phyloP scores from a whole-genome alignment of 1,139 yeast genomes.

The Taiozyma onychis region DNA sequence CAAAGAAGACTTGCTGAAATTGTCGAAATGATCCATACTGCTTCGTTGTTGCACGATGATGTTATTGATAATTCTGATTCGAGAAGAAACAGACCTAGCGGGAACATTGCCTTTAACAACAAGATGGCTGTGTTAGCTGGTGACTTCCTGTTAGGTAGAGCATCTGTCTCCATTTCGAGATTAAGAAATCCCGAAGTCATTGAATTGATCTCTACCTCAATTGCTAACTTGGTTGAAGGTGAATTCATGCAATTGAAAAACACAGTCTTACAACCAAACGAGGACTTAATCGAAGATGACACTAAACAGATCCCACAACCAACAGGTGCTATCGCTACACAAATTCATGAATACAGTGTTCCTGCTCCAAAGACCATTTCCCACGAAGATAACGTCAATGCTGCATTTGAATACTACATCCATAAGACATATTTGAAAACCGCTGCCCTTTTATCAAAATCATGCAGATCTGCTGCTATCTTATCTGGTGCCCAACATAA shows the following conservation, averaged over 20 bases:
- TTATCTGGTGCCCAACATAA: constrained; percentile 74
- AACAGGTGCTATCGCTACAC: constrained; percentile 58
- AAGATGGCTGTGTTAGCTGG: constrained; percentile 98
- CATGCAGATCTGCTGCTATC: constrained; percentile 90
- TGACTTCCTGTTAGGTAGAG: constrained; percentile 89
- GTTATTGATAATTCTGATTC: constrained; percentile 92
- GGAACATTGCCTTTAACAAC: constrained; percentile 90
- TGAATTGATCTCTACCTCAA: constrained; percentile 89
- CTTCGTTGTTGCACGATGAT: constrained; percentile 94
- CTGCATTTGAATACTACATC: constrained; percentile 89
- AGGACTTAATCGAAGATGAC: constrained; percentile 38
- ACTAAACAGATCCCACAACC: constrained; percentile 49
- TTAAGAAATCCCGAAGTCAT: constrained; percentile 95
- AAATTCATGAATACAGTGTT: constrained; percentile 57
- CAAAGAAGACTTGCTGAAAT: constrained; percentile 95
- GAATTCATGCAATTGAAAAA: constrained; percentile 88
- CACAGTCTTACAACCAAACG: constrained; percentile 58
- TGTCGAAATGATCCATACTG: constrained; percentile 98
- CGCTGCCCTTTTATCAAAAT: constrained; percentile 92
- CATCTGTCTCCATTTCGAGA: constrained; percentile 92
- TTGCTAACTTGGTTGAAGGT: constrained; percentile 96
- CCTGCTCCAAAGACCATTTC: constrained; percentile 35
- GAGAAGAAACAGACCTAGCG: constrained; percentile 86
- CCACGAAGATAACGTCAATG: constrained; percentile 67
- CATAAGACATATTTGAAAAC: constrained; percentile 95